phyloP scores from a whole-genome alignment of 2,329 filamentous ascomycete species.

The Aspergillus floridensis region DNA sequence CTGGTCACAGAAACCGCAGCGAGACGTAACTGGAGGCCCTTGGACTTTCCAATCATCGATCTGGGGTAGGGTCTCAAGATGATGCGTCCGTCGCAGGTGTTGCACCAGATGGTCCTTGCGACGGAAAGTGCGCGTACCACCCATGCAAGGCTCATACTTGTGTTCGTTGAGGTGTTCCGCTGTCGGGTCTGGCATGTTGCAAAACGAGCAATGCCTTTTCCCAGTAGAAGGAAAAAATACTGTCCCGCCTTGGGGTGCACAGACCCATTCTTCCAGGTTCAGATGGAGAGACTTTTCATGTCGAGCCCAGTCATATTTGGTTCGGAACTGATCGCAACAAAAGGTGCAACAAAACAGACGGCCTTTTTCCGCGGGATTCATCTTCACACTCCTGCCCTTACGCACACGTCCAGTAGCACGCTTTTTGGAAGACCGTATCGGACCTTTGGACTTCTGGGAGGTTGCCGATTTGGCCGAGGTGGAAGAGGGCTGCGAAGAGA shows the following conservation, averaged over 20 bases:
- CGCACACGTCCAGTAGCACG: background rate
- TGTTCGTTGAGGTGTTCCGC: slow-evolving; percentile 8
- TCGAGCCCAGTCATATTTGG: slow-evolving; percentile 12
- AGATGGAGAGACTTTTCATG: slow-evolving; percentile 15
- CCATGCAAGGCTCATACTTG: slow-evolving; percentile 8
- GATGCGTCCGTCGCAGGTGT: slow-evolving; percentile 10
- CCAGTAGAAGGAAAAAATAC: background rate
- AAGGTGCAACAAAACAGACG: slow-evolving; percentile 10
- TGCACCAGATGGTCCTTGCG: slow-evolving; percentile 17
- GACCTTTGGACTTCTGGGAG: background rate
- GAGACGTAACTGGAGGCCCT: slow-evolving; percentile 1
- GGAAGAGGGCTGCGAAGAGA: background rate
- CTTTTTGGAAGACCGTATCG: background rate
- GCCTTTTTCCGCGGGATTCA: background rate
- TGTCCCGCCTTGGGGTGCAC: slow-evolving; percentile 7
- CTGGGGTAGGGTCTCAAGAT: background rate
- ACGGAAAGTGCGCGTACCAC: slow-evolving; percentile 4
- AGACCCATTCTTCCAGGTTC: slow-evolving; percentile 11
- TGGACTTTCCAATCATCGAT: slow-evolving; percentile 17
- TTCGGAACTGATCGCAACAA: slow-evolving; percentile 12
- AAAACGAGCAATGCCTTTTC: slow-evolving; percentile 8
- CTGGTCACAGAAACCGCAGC: slow-evolving; percentile 15
- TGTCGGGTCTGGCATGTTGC: slow-evolving; percentile 6
- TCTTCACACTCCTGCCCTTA: background rate
- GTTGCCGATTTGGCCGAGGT: background rate